Conservation (phyloP, 2,329 filamentous ascomycete genomes). For the Paecilomyces fulvus region DNA sequence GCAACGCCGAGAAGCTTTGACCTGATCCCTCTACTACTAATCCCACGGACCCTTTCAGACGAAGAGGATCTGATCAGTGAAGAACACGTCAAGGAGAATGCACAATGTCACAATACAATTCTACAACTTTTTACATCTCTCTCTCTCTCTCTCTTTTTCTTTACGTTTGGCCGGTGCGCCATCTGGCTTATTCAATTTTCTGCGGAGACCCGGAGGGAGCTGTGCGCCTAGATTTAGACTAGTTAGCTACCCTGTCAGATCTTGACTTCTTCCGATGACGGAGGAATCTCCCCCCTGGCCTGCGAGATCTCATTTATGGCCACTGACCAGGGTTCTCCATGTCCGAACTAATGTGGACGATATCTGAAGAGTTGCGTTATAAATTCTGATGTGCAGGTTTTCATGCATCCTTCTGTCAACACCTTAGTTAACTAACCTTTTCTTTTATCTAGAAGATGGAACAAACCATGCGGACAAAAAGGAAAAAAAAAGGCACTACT, state of each 20-base stretch:
- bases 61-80: neutral
- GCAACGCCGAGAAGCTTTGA: neutral
- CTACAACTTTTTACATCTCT: neutral
- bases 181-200: neutral
- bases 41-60: neutral
- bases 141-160: too few species aligned
- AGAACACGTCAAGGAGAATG: neutral
- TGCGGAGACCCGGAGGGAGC: neutral
- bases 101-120: neutral
- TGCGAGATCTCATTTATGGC: neutral
- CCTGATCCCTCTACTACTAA: neutral
- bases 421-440: neutral
- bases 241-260: neutral
- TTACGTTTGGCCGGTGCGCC: neutral
- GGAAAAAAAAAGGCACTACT: neutral
- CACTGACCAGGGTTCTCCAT: neutral
- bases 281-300: conserved; percentile 5
- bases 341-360: neutral
- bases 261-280: conserved; percentile 14
- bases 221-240: neutral
- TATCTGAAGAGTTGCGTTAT: neutral
- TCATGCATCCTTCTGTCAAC: neutral
- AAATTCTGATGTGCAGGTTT: neutral
- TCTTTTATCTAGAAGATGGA: neutral
- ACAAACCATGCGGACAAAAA: neutral